phyloP scores from a whole-genome alignment of 208 protist genomes.

The Trypanosoma avium region DNA sequence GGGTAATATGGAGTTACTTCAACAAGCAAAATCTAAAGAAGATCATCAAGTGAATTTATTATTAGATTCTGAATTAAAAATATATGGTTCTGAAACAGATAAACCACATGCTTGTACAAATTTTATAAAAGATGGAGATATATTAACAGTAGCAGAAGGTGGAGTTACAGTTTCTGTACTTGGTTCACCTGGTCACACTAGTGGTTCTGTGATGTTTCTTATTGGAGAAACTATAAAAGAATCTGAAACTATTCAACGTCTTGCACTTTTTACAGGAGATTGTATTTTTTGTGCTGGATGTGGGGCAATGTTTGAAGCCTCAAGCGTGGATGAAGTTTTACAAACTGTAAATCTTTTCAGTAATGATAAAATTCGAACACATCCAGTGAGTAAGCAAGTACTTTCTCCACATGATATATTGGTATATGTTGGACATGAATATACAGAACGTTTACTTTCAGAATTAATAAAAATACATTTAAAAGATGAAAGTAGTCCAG shows the following conservation, averaged over 20 bases:
- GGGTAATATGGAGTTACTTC: slow-evolving; percentile 79
- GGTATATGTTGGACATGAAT: slow-evolving; percentile 81
- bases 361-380: slow-evolving; percentile 41
- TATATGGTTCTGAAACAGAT: slow-evolving; percentile 79
- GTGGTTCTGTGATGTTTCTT: slow-evolving; percentile 78
- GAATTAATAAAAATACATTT: slow-evolving; percentile 30
- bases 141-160: slow-evolving; percentile 50
- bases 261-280: slow-evolving; percentile 92
- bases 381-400: slow-evolving; percentile 61
- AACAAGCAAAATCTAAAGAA: slow-evolving; percentile 15
- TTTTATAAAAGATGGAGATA: slow-evolving; percentile 46
- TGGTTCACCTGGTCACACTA: slow-evolving; percentile 78
- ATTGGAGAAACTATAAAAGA: slow-evolving; percentile 36
- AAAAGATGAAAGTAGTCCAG: background rate
- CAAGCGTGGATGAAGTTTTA: slow-evolving; percentile 42
- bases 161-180: slow-evolving; percentile 53
- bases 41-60: background rate
- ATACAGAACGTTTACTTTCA: slow-evolving; percentile 61
- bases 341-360: slow-evolving; percentile 47
- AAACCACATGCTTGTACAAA: slow-evolving; percentile 53
- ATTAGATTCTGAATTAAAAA: slow-evolving; percentile 25
- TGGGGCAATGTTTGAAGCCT: slow-evolving; percentile 91
- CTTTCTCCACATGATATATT: slow-evolving; percentile 57
- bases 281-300: slow-evolving; percentile 93
- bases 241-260: slow-evolving; percentile 23